Conservation (phyloP, 306 rosid genomes). For the Vachellia collinsii region DNA sequence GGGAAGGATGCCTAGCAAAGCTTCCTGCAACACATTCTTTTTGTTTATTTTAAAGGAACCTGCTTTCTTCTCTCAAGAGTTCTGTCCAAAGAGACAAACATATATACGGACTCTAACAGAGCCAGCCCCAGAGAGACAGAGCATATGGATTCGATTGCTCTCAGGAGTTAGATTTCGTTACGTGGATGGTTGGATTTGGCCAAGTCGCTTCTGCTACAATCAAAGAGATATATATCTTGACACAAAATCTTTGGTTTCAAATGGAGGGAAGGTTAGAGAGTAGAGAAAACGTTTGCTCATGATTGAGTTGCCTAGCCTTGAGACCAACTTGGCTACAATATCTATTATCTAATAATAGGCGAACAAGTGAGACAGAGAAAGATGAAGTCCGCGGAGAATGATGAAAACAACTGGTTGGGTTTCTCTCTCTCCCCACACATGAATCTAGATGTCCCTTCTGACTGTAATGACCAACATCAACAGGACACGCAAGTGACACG, state of each 20-base stretch:
- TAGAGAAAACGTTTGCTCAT: constrained; percentile 34
- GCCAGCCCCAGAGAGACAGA: constrained; percentile 10
- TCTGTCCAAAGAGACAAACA: constrained; percentile 35
- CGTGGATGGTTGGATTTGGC: constrained; percentile 45
- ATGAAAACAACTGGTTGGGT: constrained; percentile 62
- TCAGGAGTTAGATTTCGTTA: constrained; percentile 42
- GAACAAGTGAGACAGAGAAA: constrained; percentile 20
- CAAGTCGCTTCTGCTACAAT: constrained; percentile 42
- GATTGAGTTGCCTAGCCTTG: constrained; percentile 51
- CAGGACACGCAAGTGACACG: constrained; percentile 31
- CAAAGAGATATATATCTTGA: constrained; percentile 24
- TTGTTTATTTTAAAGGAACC: constrained; percentile 61
- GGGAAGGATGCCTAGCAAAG: constrained; percentile 52
- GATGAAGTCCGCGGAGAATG: constrained; percentile 25
- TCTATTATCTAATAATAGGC: neutral
- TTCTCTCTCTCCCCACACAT: constrained; percentile 65
- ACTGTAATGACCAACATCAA: constrained; percentile 37
- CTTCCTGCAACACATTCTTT: constrained; percentile 60
- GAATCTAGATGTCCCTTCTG: constrained; percentile 49
- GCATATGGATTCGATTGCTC: constrained; percentile 44
- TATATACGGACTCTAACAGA: constrained; percentile 4
- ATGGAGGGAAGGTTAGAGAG: neutral
- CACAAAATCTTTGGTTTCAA: constrained; percentile 38
- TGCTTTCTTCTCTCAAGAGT: constrained; percentile 46
- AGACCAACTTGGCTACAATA: constrained; percentile 38